A percentile compares a stretch with the other conserved stretches of the same genome.
These are phyloP conservation scores for Tetrahymena malaccensis DNA, from an alignment of 73 alveolate species.

Conservation along the genomic window DNA sequence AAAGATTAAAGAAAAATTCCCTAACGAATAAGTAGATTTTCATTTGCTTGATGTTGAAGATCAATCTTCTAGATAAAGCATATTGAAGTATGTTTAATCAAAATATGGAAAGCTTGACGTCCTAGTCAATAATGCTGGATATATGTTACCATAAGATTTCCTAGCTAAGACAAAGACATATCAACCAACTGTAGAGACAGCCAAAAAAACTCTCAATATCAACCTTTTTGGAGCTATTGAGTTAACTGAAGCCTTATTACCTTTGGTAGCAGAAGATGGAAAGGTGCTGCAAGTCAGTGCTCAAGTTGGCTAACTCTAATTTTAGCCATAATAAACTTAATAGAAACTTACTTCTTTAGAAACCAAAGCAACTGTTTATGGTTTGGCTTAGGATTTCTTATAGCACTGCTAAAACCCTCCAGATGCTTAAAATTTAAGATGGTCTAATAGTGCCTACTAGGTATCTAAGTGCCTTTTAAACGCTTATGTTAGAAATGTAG, in stretches of 20 bases:
- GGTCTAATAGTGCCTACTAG: conserved; percentile 9
- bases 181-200: conserved; percentile 1
- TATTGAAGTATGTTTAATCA: conserved; percentile 9
- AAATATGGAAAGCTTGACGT: conserved; percentile 37
- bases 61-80: neutral
- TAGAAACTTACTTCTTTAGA: neutral
- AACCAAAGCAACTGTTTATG: neutral
- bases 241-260: conserved; percentile 40
- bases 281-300: conserved; percentile 33
- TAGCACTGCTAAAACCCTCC: conserved; percentile 9
- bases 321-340: neutral
- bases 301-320: conserved; percentile 7
- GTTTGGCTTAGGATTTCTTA: conserved; percentile 15
- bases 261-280: conserved; percentile 33
- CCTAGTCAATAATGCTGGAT: conserved; percentile 48
- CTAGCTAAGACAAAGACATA: neutral
- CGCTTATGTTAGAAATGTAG: conserved; percentile 38
- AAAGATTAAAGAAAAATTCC: neutral
- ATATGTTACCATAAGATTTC: neutral
- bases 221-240: conserved; percentile 41
- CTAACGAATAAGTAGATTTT: conserved; percentile 11
- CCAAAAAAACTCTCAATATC: conserved; percentile 20
- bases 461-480: conserved; percentile 39
- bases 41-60: conserved; percentile 27
- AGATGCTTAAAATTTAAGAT: neutral